Evolutionary conservation across 305 asterid genomes (phyloP).

Genomic region (Rubia occidens): DNA sequence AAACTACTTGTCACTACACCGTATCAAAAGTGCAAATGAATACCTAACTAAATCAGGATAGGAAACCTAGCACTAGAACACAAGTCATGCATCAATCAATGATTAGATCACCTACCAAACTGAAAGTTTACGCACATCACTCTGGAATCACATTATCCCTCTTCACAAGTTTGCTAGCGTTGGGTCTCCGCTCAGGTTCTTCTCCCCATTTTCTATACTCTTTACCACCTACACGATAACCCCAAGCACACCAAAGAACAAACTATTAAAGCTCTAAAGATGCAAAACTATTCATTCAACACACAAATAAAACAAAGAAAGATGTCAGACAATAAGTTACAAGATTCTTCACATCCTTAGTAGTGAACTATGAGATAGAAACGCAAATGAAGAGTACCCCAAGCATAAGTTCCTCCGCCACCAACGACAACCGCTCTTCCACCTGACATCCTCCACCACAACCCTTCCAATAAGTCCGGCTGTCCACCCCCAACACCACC

Average conservation of each 20-base stretch:
- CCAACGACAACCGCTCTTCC: too few species aligned
- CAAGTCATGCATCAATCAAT: constrained; percentile 5
- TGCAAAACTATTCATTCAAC: not conserved
- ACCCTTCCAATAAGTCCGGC: too few species aligned
- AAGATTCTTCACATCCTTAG: not conserved
- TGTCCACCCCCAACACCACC: too few species aligned
- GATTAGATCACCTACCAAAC: constrained; percentile 70
- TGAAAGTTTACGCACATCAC: constrained; percentile 71
- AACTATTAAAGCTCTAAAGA: not conserved
- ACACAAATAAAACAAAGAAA: not conserved
- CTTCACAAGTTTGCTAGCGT: constrained; percentile 69
- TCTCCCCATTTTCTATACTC: constrained; percentile 99
- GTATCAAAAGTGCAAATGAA: not conserved
- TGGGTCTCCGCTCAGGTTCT: constrained; percentile 94
- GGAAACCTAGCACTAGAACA: not conserved
- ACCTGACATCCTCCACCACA: too few species aligned
- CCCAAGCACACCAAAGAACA: too few species aligned
- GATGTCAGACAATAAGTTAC: not conserved
- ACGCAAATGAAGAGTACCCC: constrained; percentile 46
- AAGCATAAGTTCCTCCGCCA: constrained; percentile 92
- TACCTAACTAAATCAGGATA: not conserved
- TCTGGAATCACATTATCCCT: constrained; percentile 90
- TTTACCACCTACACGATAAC: constrained; percentile 66
- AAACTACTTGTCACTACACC: constrained; percentile 53
- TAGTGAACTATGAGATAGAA: not conserved